phyloP scores from a whole-genome alignment of 768 basidiomycete species.

The Fibroporia radiculosa region DNA sequence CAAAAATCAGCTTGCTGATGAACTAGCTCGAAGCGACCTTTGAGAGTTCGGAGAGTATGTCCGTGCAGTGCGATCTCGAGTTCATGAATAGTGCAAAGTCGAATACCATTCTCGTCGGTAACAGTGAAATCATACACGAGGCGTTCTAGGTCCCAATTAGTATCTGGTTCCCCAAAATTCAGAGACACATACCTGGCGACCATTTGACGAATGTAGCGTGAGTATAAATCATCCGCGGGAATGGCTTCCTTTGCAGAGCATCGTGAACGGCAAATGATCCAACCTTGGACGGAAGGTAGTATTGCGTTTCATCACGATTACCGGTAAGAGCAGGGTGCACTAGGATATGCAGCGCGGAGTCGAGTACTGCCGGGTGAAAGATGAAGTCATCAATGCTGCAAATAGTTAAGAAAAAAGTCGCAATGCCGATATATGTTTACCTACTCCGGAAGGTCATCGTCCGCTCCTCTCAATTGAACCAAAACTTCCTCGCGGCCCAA shows the following conservation, averaged over 20 bases:
- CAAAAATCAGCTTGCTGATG: background rate
- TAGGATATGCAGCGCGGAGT: conserved; percentile 27
- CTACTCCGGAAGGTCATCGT: conserved; percentile 4
- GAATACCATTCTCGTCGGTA: conserved; percentile 18
- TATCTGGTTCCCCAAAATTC: no score
- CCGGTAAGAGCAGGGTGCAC: conserved; percentile 25
- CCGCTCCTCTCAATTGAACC: conserved; percentile 1
- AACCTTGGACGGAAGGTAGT: conserved; percentile 25
- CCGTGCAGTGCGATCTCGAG: conserved; percentile 13
- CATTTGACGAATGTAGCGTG: conserved; percentile 20
- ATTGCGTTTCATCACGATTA: conserved; percentile 20
- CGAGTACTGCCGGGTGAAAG: conserved; percentile 26
- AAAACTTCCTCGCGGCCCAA: conserved; percentile 3
- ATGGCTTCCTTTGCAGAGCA: conserved; percentile 11
- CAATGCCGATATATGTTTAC: background rate
- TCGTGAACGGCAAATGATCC: conserved; percentile 9
- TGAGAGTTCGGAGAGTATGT: background rate
- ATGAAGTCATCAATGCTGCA: background rate
- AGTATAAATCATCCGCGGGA: conserved; percentile 17
- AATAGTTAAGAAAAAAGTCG: no score
- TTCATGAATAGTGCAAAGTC: conserved; percentile 14
- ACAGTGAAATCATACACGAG: conserved; percentile 23
- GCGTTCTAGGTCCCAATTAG: conserved; percentile 8
- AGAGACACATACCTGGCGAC: conserved; percentile 20
- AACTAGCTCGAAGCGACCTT: background rate